phyloP scores from a whole-genome alignment of 108 stramenopile genomes.

The Pseudonitzschia multiseries region DNA sequence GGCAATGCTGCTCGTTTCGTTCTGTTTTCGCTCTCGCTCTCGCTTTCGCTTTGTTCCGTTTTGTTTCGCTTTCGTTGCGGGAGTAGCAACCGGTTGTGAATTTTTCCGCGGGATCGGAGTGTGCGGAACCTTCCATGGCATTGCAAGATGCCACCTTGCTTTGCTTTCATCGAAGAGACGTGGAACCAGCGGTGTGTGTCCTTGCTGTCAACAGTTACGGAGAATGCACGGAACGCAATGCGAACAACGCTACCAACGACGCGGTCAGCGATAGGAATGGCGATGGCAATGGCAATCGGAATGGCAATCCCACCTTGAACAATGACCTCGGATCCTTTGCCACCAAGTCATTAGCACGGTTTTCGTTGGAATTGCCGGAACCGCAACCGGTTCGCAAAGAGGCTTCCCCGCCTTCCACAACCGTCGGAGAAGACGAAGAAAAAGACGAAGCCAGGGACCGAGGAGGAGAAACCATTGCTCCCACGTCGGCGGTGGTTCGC shows the following conservation, averaged over 20 bases:
- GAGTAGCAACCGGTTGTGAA: slow-evolving; percentile 40
- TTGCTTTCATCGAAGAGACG: slow-evolving; percentile 54
- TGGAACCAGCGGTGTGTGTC: slow-evolving; percentile 36
- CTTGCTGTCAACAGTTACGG: slow-evolving; percentile 64
- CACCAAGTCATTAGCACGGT: neutral
- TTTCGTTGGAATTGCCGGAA: neutral
- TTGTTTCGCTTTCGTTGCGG: neutral
- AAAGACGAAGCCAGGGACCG: slow-evolving; percentile 15
- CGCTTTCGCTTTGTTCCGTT: slow-evolving; percentile 10
- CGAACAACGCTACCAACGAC: neutral
- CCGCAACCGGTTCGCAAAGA: neutral
- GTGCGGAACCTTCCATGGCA: slow-evolving; percentile 33
- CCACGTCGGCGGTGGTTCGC: slow-evolving; percentile 26
- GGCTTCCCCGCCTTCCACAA: neutral
- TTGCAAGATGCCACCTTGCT: slow-evolving; percentile 63
- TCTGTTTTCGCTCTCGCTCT: neutral
- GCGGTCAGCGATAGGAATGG: neutral
- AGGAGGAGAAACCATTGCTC: neutral
- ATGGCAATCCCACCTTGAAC: neutral
- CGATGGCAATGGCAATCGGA: neutral
- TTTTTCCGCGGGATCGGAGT: slow-evolving; percentile 39
- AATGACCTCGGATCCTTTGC: neutral
- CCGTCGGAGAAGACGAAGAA: neutral
- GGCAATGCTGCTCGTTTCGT: neutral
- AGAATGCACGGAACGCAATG: slow-evolving; percentile 24